Evolutionary conservation across 768 basidiomycete species (phyloP).

Genomic region (Coprinellus aureogranulatus): DNA sequence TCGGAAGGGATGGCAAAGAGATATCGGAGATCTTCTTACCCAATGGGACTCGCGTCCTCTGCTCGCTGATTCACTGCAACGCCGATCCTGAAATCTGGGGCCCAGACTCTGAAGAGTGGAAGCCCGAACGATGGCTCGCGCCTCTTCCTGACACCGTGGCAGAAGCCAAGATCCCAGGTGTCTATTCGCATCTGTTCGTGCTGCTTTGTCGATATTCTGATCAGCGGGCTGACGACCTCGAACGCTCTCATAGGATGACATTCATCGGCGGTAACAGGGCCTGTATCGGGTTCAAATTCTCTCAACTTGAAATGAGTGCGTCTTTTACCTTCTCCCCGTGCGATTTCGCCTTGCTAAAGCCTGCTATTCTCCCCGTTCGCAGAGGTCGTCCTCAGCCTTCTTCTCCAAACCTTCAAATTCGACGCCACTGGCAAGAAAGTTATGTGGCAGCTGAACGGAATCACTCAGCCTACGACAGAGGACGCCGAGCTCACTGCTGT

Average conservation of each 20-base stretch:
- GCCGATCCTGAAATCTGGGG: neutral
- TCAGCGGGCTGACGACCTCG: neutral
- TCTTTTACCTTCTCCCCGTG: neutral
- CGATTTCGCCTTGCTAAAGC: neutral
- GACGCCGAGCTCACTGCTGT: neutral
- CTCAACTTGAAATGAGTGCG: constrained; percentile 48
- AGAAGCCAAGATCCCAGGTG: constrained; percentile 2
- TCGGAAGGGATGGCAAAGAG: constrained; percentile 27
- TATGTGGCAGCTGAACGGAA: constrained; percentile 27
- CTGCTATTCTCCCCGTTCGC: neutral
- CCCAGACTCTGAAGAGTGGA: neutral
- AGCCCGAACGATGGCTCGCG: neutral
- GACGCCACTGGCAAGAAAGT: constrained; percentile 26
- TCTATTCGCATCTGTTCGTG: constrained; percentile 9
- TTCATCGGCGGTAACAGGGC: constrained; percentile 42
- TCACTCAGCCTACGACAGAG: constrained; percentile 20
- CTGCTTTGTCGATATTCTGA: no score
- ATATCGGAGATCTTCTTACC: constrained; percentile 37
- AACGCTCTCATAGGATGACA: constrained; percentile 36
- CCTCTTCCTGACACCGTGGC: neutral
- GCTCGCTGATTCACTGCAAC: constrained; percentile 1
- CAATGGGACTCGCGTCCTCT: constrained; percentile 29
- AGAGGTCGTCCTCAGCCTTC: constrained; percentile 30
- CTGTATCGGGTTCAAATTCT: constrained; percentile 51
- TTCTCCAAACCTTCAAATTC: constrained; percentile 28